Evolutionary conservation across 2,329 filamentous ascomycete species (phyloP).

Genomic region (Phialophora verrucosa): DNA sequence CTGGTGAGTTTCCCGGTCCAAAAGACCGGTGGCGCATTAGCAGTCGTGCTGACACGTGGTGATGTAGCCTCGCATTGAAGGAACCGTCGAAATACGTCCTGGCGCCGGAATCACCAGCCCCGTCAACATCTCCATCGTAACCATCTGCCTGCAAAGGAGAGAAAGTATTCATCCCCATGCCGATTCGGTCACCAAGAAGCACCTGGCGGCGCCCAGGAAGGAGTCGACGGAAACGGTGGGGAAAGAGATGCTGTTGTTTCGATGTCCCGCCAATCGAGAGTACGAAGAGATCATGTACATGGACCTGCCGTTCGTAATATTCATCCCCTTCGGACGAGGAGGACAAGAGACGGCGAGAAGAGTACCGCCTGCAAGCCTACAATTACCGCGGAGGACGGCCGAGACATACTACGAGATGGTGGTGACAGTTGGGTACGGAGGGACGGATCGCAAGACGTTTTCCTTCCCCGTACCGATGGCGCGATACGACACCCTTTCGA

Average conservation of each 20-base stretch:
- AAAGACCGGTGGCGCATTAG: constrained; percentile 20
- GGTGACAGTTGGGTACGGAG: constrained; percentile 91
- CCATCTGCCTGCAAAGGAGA: constrained; percentile 88
- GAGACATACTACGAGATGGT: constrained; percentile 98
- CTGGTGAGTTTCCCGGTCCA: constrained; percentile 68
- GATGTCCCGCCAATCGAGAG: constrained; percentile 81
- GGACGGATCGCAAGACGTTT: constrained; percentile 85
- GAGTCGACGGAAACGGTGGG: constrained; percentile 92
- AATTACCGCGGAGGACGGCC: constrained; percentile 88
- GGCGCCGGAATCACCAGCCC: constrained; percentile 83
- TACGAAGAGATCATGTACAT: constrained; percentile 89
- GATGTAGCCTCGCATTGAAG: constrained; percentile 92
- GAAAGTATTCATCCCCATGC: constrained; percentile 97
- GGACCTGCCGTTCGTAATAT: constrained; percentile 96
- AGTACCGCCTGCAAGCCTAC: constrained; percentile 89
- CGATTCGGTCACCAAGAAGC: constrained; percentile 90
- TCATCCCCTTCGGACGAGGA: constrained; percentile 91
- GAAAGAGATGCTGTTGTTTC: constrained; percentile 91
- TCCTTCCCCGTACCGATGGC: constrained; percentile 87
- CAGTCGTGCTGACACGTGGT: constrained; percentile 30
- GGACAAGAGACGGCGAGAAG: constrained; percentile 87
- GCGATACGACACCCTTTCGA: constrained; percentile 94
- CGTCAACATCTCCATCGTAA: constrained; percentile 88
- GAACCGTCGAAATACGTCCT: constrained; percentile 94
- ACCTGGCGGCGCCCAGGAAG: constrained; percentile 85